Conservation (phyloP, 495 filamentous ascomycete genomes). For the Viridothelium virens region DNA sequence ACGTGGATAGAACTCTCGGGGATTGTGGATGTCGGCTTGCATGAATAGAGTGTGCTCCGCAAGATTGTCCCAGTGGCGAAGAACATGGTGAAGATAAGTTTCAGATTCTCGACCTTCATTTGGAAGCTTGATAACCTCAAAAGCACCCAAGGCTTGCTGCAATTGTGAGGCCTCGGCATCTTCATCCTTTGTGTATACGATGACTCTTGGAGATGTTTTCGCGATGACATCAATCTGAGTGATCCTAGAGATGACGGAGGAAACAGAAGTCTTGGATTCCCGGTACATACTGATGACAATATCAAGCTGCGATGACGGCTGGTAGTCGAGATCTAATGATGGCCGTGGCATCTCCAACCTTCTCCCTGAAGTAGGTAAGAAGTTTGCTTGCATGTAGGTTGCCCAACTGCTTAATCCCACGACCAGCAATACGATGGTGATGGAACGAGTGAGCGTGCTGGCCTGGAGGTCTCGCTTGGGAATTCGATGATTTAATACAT, state of each 20-base stretch:
- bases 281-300: constrained; percentile 12
- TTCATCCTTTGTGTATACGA: constrained; percentile 8
- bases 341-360: background rate
- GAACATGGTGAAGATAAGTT: constrained; percentile 42
- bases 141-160: constrained; percentile 27
- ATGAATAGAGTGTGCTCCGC: constrained; percentile 43
- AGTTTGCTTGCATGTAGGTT: background rate
- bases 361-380: background rate
- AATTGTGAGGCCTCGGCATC: constrained; percentile 14
- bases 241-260: background rate
- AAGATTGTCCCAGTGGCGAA: constrained; percentile 38
- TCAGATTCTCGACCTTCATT: constrained; percentile 41
- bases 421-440: background rate
- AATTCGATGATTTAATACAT: background rate
- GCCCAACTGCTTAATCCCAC: background rate
- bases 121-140: constrained; percentile 29
- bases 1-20: constrained; percentile 31
- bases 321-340: background rate
- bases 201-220: background rate
- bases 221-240: background rate
- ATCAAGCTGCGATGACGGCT: background rate
- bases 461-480: background rate
- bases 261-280: constrained; percentile 3
- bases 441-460: background rate
- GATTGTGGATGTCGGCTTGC: constrained; percentile 39